These are phyloP conservation scores for Colletotrichum incanum DNA, from an alignment of 2,329 filamentous ascomycete genomes.

Conservation along the genomic window DNA sequence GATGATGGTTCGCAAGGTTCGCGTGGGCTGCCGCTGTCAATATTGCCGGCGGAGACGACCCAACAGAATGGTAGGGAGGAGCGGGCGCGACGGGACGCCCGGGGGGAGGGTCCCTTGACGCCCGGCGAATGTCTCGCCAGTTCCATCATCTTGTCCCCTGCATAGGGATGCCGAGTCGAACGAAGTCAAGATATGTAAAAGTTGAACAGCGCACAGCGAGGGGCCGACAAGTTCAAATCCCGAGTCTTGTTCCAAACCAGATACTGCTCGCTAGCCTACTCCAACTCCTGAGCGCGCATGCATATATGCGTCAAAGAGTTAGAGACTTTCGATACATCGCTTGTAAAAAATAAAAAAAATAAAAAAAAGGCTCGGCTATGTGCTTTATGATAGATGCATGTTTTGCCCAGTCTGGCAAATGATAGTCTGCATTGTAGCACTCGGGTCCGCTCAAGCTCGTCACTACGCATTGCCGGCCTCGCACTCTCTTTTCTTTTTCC, in stretches of 20 bases:
- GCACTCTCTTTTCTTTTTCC: background rate
- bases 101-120: slow-evolving; percentile 8
- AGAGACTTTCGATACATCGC: background rate
- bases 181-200: background rate
- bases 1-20: background rate
- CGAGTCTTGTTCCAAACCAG: background rate
- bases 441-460: background rate
- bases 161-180: background rate
- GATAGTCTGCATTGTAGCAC: slow-evolving; percentile 9
- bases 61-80: slow-evolving; percentile 35
- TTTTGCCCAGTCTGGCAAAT: slow-evolving; percentile 13
- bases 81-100: slow-evolving; percentile 22
- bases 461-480: background rate
- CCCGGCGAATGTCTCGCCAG: background rate
- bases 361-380: background rate
- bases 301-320: background rate
- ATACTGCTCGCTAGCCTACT: background rate
- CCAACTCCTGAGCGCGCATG: no score
- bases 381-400: slow-evolving; percentile 26
- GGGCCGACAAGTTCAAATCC: background rate
- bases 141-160: background rate
- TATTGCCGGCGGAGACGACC: slow-evolving; percentile 8
- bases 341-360: no score
- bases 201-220: background rate
- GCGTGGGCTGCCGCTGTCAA: background rate